phyloP scores from a whole-genome alignment of 73 alveolate genomes.

The Blepharisma japonicum region DNA sequence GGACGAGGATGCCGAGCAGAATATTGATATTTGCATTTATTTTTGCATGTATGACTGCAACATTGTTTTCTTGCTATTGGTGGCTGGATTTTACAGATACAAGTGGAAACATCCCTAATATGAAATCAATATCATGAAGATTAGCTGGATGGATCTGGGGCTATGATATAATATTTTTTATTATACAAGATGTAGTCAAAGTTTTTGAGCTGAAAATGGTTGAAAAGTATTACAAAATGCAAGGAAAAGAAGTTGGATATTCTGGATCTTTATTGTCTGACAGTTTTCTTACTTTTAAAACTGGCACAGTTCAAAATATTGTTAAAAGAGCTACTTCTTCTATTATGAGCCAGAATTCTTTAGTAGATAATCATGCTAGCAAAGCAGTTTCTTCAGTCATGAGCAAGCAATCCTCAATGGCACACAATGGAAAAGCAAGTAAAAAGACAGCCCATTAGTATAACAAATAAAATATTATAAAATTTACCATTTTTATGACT shows the following conservation, averaged over 20 bases:
- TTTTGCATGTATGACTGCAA: not conserved
- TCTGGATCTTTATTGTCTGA: not conserved
- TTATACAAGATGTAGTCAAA: not conserved
- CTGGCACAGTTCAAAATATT: not conserved
- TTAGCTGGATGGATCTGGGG: not conserved
- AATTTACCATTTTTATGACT: too few species aligned
- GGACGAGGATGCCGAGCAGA: conserved; percentile 5
- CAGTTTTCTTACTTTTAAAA: not conserved
- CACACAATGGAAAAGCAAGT: too few species aligned
- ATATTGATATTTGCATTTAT: not conserved
- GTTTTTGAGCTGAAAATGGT: not conserved
- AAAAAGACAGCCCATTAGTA: too few species aligned
- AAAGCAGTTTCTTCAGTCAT: too few species aligned
- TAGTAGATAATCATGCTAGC: too few species aligned
- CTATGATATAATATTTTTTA: not conserved
- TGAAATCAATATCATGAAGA: not conserved
- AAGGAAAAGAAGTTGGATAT: not conserved
- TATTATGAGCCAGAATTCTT: too few species aligned
- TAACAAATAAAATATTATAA: too few species aligned
- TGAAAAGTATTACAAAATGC: not conserved
- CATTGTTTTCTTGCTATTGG: not conserved
- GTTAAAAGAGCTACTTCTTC: too few species aligned
- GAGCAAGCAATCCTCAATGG: too few species aligned
- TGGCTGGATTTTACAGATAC: not conserved
- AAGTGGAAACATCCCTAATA: conserved; percentile 9